Conservation (phyloP, 495 filamentous ascomycete species). For the Penicillium parvum region DNA sequence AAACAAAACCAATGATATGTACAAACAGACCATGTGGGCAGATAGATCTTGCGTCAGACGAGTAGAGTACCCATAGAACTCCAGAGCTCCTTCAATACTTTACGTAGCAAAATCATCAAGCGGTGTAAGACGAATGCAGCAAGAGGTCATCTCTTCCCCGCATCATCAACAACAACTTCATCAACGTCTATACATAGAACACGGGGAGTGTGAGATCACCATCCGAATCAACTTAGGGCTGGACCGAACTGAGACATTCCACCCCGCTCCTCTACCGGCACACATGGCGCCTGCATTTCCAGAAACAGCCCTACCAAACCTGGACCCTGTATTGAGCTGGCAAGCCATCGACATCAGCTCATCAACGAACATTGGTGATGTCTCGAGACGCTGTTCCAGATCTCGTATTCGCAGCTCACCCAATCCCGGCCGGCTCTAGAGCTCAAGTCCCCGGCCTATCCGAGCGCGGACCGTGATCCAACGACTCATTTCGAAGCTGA, state of each 20-base stretch:
- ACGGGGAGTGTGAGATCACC: not conserved
- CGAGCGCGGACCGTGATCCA: not conserved
- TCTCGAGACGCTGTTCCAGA: slow-evolving; percentile 19
- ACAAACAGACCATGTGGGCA: not conserved
- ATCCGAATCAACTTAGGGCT: slow-evolving; percentile 4
- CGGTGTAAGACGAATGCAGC: slow-evolving; percentile 6
- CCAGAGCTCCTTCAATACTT: not conserved
- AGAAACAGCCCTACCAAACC: not conserved
- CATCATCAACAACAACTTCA: not conserved
- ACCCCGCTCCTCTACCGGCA: not conserved
- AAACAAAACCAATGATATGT: slow-evolving; percentile 9
- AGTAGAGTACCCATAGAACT: not conserved
- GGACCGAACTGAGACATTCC: slow-evolving; percentile 12
- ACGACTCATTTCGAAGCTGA: not conserved
- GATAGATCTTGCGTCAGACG: too few species aligned
- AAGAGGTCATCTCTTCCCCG: slow-evolving; percentile 7
- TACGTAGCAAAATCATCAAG: not conserved
- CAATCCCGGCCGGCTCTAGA: slow-evolving; percentile 7
- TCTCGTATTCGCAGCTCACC: slow-evolving; percentile 31
- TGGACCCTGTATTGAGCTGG: slow-evolving; percentile 5
- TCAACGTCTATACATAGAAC: slow-evolving; percentile 8
- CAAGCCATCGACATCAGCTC: slow-evolving; percentile 5
- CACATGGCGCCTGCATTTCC: not conserved
- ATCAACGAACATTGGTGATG: slow-evolving; percentile 11
- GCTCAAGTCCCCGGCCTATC: slow-evolving; percentile 15